Evolutionary conservation across 257 asterid species (phyloP).

Genomic region (Plectranthus barbatus): DNA sequence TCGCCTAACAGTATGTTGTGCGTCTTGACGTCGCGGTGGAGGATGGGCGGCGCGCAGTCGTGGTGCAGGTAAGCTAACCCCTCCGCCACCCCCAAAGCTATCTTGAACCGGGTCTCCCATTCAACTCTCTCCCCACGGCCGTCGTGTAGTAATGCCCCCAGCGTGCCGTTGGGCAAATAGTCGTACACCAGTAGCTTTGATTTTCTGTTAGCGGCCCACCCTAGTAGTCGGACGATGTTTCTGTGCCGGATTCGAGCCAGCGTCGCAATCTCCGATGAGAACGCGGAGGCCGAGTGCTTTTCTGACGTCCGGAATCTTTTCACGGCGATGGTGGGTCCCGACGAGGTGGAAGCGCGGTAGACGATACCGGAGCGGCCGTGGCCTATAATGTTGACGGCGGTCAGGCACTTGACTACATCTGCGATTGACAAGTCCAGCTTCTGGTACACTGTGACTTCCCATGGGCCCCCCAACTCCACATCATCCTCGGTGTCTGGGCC

Average conservation of each 20-base stretch:
- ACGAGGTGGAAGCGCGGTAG: conserved; percentile 35
- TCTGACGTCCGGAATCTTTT: conserved; percentile 49
- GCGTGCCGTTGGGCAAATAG: conserved; percentile 50
- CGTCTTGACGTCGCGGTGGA: conserved; percentile 68
- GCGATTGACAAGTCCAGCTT: conserved; percentile 50
- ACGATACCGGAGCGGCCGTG: conserved; percentile 65
- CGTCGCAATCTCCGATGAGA: conserved; percentile 63
- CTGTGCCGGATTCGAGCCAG: conserved; percentile 63
- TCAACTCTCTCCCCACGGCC: conserved; percentile 35
- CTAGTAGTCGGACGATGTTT: conserved; percentile 58
- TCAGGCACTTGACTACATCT: conserved; percentile 45
- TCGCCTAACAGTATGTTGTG: conserved; percentile 62
- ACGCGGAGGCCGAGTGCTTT: conserved; percentile 39
- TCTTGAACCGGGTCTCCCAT: conserved; percentile 70
- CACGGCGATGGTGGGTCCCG: conserved; percentile 51
- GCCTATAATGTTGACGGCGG: conserved; percentile 44
- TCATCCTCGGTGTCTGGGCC: conserved; percentile 33
- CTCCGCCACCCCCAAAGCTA: conserved; percentile 70
- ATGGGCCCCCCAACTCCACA: conserved; percentile 55
- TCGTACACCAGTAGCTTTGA: conserved; percentile 72
- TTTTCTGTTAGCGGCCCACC: conserved; percentile 71
- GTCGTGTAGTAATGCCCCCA: conserved; percentile 50
- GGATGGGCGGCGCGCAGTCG: conserved; percentile 67
- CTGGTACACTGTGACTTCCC: conserved; percentile 78
- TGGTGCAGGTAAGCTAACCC: conserved; percentile 75